Percentiles rank a stretch among this genome's conserved stretches.
phyloP scores from a whole-genome alignment of 371 early-diverging fungal genomes.

The Paraphysoderma sedebokerense region DNA sequence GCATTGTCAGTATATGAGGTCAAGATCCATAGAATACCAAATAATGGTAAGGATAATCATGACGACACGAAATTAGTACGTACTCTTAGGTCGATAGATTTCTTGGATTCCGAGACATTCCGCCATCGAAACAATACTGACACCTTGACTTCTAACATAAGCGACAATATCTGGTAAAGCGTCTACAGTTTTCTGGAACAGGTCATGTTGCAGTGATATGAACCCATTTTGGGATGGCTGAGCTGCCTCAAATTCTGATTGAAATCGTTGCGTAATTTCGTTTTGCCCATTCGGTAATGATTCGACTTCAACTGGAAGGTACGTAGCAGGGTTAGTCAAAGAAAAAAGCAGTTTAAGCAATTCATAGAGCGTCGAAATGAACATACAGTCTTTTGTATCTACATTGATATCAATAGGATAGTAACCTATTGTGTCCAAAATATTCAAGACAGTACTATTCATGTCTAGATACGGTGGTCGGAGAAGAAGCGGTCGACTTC shows the following conservation, averaged over 20 bases:
- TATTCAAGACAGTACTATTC: not conserved
- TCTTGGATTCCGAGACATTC: not conserved
- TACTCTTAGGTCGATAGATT: too few species aligned
- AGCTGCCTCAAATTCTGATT: not conserved
- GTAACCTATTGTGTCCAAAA: not conserved
- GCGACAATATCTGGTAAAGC: not conserved
- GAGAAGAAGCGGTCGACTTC: not conserved
- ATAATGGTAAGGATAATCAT: too few species aligned
- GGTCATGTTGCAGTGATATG: not conserved
- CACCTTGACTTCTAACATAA: not conserved
- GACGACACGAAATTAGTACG: too few species aligned
- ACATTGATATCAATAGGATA: not conserved
- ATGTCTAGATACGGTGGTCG: not conserved
- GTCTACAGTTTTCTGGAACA: not conserved
- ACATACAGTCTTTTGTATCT: too few species aligned
- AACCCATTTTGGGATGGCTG: not conserved
- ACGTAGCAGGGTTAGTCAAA: not conserved
- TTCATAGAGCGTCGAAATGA: not conserved
- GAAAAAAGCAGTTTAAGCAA: not conserved
- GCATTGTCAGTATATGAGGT: too few species aligned
- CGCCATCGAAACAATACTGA: not conserved
- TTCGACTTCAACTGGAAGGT: not conserved
- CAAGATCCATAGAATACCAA: too few species aligned
- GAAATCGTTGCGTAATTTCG: not conserved
- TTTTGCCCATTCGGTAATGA: not conserved